Conservation (phyloP, 345 rosid genomes). For the Anastatica hierochuntica region DNA sequence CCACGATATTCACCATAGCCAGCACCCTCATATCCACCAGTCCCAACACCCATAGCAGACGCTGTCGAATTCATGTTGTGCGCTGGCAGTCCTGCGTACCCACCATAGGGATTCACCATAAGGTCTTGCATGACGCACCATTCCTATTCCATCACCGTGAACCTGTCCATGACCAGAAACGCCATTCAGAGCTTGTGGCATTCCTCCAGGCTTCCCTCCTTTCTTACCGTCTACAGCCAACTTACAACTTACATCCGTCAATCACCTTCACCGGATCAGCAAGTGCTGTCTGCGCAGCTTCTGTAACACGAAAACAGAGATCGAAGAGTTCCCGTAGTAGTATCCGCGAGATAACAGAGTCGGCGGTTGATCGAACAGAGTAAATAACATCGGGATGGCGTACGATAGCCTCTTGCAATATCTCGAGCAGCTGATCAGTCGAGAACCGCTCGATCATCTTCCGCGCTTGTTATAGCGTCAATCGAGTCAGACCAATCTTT, state of each 20-base stretch:
- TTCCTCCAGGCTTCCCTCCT: too few species aligned
- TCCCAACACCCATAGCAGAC: conserved; percentile 30
- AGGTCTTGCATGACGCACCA: conserved; percentile 32
- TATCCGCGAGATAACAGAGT: conserved; percentile 61
- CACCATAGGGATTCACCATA: conserved; percentile 31
- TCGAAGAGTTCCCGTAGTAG: conserved; percentile 56
- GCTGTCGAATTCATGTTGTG: conserved; percentile 44
- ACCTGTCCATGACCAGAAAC: conserved; percentile 25
- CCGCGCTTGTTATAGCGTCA: conserved; percentile 37
- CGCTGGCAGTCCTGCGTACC: conserved; percentile 34
- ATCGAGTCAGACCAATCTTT: conserved; percentile 14
- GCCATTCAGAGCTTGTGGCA: conserved; percentile 16
- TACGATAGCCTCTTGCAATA: conserved; percentile 38
- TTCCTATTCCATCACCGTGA: conserved; percentile 48
- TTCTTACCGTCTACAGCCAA: conserved; percentile 64
- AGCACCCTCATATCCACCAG: too few species aligned
- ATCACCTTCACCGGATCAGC: conserved; percentile 55
- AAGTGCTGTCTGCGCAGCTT: conserved; percentile 62
- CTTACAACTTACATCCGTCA: conserved; percentile 55
- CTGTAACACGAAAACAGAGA: conserved; percentile 40
- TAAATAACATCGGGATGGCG: conserved; percentile 45
- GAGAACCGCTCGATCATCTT: conserved; percentile 51
- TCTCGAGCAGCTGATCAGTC: conserved; percentile 52
- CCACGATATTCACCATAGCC: conserved; percentile 48
- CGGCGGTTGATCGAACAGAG: conserved; percentile 49